Percentiles rank a stretch among this genome's conserved stretches.
phyloP scores from a whole-genome alignment of 805 yeast genomes.

The Candida tammaniensis region DNA sequence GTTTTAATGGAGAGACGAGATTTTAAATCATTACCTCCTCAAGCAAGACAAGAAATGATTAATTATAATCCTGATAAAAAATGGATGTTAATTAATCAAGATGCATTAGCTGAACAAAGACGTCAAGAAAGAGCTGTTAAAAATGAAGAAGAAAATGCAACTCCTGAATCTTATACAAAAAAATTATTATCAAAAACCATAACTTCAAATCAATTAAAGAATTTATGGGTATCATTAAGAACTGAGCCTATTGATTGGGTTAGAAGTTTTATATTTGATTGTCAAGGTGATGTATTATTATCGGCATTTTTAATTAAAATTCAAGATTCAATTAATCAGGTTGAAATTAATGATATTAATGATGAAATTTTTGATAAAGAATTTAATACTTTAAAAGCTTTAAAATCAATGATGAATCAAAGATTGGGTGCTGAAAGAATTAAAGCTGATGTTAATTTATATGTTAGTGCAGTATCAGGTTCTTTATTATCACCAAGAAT shows the following conservation, averaged over 20 bases:
- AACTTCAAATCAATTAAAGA: constrained; percentile 67
- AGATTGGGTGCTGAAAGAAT: constrained; percentile 61
- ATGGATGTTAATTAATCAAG: constrained; percentile 90
- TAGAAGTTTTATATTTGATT: constrained; percentile 59
- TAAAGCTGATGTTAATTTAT: constrained; percentile 38
- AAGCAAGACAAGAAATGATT: constrained; percentile 74
- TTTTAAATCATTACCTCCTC: constrained; percentile 64
- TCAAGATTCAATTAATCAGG: constrained; percentile 42
- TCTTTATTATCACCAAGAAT: constrained; percentile 74
- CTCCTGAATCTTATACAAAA: constrained; percentile 77
- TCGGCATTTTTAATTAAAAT: constrained; percentile 54
- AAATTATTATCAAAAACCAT: constrained; percentile 68
- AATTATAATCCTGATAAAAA: constrained; percentile 74
- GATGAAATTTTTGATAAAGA: constrained; percentile 66
- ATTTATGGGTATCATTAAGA: constrained; percentile 86
- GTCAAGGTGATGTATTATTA: constrained; percentile 79
- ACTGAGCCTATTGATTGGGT: constrained; percentile 89
- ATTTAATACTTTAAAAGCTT: constrained; percentile 69
- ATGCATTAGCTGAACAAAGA: constrained; percentile 72
- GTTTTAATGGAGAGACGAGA: constrained; percentile 84
- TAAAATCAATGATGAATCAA: constrained; percentile 69
- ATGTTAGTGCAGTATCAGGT: constrained; percentile 62
- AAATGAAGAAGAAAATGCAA: constrained; percentile 29
- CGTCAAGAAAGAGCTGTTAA: constrained; percentile 33
- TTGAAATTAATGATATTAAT: constrained; percentile 37